phyloP scores from a whole-genome alignment of 2,329 filamentous ascomycete genomes.

The Immersiporthe knoxdaviesiana region DNA sequence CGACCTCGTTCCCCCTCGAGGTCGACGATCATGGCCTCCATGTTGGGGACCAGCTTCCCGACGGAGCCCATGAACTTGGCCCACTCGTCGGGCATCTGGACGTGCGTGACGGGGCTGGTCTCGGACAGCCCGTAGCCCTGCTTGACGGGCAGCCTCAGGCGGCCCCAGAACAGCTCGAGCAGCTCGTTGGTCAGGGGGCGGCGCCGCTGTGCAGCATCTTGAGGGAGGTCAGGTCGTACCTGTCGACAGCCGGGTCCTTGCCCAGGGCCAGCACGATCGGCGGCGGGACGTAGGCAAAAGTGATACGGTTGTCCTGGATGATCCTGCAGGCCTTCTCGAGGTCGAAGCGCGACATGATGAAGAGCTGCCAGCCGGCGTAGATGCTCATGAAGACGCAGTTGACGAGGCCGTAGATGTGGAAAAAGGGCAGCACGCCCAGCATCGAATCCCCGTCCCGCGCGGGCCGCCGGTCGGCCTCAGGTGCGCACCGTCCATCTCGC shows the following conservation, averaged over 20 bases:
- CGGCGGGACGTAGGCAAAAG: constrained; percentile 80
- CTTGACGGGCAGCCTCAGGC: constrained; percentile 80
- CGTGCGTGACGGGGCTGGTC: constrained; percentile 78
- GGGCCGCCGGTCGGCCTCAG: constrained; percentile 61
- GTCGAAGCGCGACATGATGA: constrained; percentile 81
- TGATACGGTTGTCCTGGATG: constrained; percentile 75
- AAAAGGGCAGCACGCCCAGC: constrained; percentile 83
- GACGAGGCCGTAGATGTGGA: constrained; percentile 85
- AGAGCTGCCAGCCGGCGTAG: constrained; percentile 65
- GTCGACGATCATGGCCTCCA: constrained; percentile 80
- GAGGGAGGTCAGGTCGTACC: constrained; percentile 79
- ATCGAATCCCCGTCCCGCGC: constrained; percentile 71
- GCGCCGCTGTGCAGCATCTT: constrained; percentile 88
- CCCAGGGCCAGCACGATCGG: constrained; percentile 80
- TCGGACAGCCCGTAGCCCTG: constrained; percentile 93
- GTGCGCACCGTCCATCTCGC: constrained; percentile 56
- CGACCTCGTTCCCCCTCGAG: constrained; percentile 59
- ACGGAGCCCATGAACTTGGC: constrained; percentile 75
- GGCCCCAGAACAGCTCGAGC: constrained; percentile 72
- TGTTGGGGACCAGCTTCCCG: constrained; percentile 76
- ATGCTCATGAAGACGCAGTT: constrained; percentile 72
- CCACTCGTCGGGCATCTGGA: constrained; percentile 78
- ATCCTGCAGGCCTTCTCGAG: constrained; percentile 76
- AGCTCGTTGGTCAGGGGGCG: constrained; percentile 80
- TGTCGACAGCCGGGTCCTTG: constrained; percentile 76